Evolutionary conservation across 306 rosid species (phyloP).

Genomic region (Malus sylvestris): DNA sequence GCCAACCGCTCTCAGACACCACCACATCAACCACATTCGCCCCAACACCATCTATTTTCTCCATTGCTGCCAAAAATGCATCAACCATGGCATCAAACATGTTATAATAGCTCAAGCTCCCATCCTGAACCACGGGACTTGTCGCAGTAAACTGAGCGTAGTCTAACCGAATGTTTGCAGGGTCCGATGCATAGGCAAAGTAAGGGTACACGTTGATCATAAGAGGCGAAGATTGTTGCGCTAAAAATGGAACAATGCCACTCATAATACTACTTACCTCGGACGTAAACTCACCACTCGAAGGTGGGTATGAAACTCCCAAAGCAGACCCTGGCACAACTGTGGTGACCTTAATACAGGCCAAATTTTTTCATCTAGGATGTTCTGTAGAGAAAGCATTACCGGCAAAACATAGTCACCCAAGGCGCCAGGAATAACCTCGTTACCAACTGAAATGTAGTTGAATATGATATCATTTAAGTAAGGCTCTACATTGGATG

Average conservation of each 20-base stretch:
- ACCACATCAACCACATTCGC: too few relatives aligned
- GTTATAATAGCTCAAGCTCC: too few relatives aligned
- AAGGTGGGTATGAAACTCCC: conserved; percentile 21
- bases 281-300: conserved; percentile 3
- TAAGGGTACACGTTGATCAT: conserved; percentile 17
- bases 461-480: neutral
- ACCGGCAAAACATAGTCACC: conserved; percentile 3
- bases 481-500: conserved; percentile 18
- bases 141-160: too few relatives aligned
- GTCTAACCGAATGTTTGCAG: neutral
- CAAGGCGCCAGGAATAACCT: conserved; percentile 12
- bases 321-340: conserved; percentile 6
- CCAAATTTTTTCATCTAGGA: neutral
- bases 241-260: conserved; percentile 16
- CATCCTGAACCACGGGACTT: too few relatives aligned
- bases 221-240: conserved; percentile 6
- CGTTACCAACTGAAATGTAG: conserved; percentile 24
- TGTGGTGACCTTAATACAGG: conserved; percentile 23
- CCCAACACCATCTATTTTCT: too few relatives aligned
- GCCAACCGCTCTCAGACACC: too few relatives aligned
- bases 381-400: conserved; percentile 4
- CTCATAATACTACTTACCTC: neutral
- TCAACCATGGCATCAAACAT: too few relatives aligned
- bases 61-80: too few relatives aligned
- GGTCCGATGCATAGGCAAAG: neutral